Evolutionary conservation across 2,329 filamentous ascomycete genomes (phyloP).

Genomic region (Ophiostoma piceae): DNA sequence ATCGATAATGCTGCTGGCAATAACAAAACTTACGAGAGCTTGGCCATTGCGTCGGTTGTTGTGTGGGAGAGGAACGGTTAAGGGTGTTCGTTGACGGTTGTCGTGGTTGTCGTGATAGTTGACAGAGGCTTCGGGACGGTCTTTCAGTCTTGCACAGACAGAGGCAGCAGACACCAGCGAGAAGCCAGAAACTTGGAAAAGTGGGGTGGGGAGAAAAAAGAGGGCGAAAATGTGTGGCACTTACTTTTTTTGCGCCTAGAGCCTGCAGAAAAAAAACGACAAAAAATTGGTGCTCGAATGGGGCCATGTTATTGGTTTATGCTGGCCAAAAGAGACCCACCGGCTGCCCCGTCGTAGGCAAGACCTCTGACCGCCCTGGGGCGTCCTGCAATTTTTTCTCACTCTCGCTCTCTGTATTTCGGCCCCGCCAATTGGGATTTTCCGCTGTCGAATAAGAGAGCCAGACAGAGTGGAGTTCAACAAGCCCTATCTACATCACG

Average conservation of each 20-base stretch:
- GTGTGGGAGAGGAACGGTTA: slow-evolving; percentile 11
- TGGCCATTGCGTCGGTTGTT: slow-evolving; percentile 48
- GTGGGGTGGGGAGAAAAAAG: slow-evolving; percentile 9
- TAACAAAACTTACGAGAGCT: slow-evolving; percentile 52
- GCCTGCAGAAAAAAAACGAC: slow-evolving; percentile 9
- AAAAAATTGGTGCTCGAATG: neutral
- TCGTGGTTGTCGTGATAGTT: slow-evolving; percentile 12
- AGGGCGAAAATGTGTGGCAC: slow-evolving; percentile 14
- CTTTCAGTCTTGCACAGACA: slow-evolving; percentile 3
- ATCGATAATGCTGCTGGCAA: slow-evolving; percentile 13
- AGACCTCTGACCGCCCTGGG: neutral
- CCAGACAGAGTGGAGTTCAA: neutral
- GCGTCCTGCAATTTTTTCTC: slow-evolving; percentile 5
- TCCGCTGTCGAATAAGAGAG: neutral
- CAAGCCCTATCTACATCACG: neutral
- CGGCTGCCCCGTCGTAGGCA: neutral
- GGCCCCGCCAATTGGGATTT: neutral
- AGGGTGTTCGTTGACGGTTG: slow-evolving; percentile 17
- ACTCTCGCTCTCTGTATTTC: neutral
- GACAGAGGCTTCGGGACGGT: neutral
- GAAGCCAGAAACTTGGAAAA: neutral
- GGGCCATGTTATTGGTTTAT: neutral
- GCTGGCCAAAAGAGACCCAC: neutral
- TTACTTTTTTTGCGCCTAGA: slow-evolving; percentile 16
- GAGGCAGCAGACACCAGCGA: neutral